Evolutionary conservation across 202 grass and related monocot genomes (phyloP).

Genomic region (Bolboschoenoplectus hybrid): DNA sequence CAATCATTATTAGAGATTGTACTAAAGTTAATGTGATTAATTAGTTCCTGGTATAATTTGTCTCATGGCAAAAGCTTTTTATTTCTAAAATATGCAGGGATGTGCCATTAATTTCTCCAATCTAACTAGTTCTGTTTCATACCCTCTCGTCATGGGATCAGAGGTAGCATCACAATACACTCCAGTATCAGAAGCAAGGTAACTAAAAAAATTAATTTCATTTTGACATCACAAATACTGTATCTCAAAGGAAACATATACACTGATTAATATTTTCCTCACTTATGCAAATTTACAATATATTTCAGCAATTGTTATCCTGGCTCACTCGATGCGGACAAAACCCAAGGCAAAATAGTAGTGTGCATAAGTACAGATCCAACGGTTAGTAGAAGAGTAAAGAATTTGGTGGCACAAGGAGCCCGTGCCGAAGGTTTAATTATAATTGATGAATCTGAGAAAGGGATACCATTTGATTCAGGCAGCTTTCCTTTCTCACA

Average conservation of each 20-base stretch:
- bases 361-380: slow-evolving; percentile 68
- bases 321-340: slow-evolving; percentile 70
- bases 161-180: slow-evolving; percentile 58
- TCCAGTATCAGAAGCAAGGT: slow-evolving; percentile 83
- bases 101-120: slow-evolving; percentile 85
- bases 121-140: slow-evolving; percentile 49
- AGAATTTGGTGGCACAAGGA: slow-evolving; percentile 71
- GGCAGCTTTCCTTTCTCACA: slow-evolving; percentile 79
- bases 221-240: neutral
- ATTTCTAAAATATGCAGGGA: slow-evolving; percentile 45
- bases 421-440: slow-evolving; percentile 59
- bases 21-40: neutral
- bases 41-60: neutral
- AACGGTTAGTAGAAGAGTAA: slow-evolving; percentile 67
- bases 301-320: slow-evolving; percentile 81
- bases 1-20: neutral
- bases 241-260: slow-evolving; percentile 4
- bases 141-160: slow-evolving; percentile 63
- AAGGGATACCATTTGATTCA: slow-evolving; percentile 67
- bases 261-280: neutral
- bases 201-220: neutral
- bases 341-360: slow-evolving; percentile 83
- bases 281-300: neutral
- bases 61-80: neutral
- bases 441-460: slow-evolving; percentile 65